Percentiles rank a stretch among this genome's conserved stretches.
Evolutionary conservation across 306 rosid species (phyloP).

Genomic region (Pueraria montana): DNA sequence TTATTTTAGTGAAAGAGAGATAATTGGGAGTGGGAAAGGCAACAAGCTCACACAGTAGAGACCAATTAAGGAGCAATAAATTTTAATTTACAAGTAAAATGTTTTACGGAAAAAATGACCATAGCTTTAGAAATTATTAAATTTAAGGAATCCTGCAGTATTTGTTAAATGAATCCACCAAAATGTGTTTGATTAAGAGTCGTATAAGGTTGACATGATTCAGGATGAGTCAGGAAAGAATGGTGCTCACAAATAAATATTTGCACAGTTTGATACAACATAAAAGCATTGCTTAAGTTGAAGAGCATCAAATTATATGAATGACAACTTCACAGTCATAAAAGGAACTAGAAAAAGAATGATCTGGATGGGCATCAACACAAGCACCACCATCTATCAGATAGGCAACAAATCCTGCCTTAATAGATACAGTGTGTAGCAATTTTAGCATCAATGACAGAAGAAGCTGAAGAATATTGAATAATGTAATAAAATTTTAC

Average conservation of each 20-base stretch:
- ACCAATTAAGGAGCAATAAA: slow-evolving; percentile 30
- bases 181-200: slow-evolving; percentile 24
- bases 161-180: slow-evolving; percentile 40
- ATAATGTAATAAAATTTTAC: slow-evolving; percentile 57
- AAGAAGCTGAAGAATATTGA: slow-evolving; percentile 5
- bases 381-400: slow-evolving; percentile 32
- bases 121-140: not conserved
- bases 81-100: slow-evolving; percentile 24
- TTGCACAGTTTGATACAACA: slow-evolving; percentile 26
- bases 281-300: slow-evolving; percentile 7
- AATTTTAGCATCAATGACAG: slow-evolving; percentile 17
- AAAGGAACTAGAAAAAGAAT: slow-evolving; percentile 36
- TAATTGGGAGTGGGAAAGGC: slow-evolving; percentile 22
- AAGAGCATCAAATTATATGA: slow-evolving; percentile 32
- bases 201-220: slow-evolving; percentile 23
- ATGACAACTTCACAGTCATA: not conserved
- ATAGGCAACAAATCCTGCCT: slow-evolving; percentile 16
- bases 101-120: slow-evolving; percentile 6
- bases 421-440: slow-evolving; percentile 17
- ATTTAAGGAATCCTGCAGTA: slow-evolving; percentile 27
- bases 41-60: slow-evolving; percentile 33
- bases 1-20: slow-evolving; percentile 19
- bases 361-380: slow-evolving; percentile 11
- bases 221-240: slow-evolving; percentile 11
- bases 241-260: slow-evolving; percentile 1